Conservation (phyloP, 345 rosid species). For the Pelargonium nanum region DNA sequence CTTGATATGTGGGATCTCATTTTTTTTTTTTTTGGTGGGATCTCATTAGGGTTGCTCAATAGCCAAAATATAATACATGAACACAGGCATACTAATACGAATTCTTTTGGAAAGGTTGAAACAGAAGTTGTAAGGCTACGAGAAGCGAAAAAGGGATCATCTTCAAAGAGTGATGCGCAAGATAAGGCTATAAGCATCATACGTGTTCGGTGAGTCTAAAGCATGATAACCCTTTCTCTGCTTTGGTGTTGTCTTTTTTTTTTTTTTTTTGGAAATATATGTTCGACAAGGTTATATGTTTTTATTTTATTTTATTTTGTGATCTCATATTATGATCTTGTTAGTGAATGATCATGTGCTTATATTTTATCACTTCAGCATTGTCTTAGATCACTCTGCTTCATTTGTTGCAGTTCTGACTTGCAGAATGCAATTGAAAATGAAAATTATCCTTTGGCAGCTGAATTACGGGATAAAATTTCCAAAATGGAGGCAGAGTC, state of each 20-base stretch:
- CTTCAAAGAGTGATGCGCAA: constrained; percentile 91
- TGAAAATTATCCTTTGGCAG: constrained; percentile 72
- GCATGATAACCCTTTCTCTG: not conserved
- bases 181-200: constrained; percentile 72
- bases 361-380: too few species aligned
- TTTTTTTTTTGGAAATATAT: not conserved
- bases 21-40: too few species aligned
- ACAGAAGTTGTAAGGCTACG: constrained; percentile 54
- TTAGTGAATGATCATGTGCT: too few species aligned
- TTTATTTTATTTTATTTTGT: too few species aligned
- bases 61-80: too few species aligned
- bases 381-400: too few species aligned
- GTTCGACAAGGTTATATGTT: too few species aligned
- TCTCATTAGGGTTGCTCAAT: too few species aligned
- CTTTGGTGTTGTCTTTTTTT: not conserved
- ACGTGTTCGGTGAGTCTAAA: constrained; percentile 50
- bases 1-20: too few species aligned
- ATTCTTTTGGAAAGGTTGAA: constrained; percentile 58
- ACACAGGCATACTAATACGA: not conserved
- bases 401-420: constrained; percentile 50
- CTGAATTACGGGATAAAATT: constrained; percentile 61
- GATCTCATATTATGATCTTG: too few species aligned
- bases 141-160: constrained; percentile 65
- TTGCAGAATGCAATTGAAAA: constrained; percentile 71
- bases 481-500: constrained; percentile 80